A percentile compares a stretch with the other conserved stretches of the same genome.
Evolutionary conservation across 148 eudicot species (phyloP).

Genomic region (Chenopodium suecicum): DNA sequence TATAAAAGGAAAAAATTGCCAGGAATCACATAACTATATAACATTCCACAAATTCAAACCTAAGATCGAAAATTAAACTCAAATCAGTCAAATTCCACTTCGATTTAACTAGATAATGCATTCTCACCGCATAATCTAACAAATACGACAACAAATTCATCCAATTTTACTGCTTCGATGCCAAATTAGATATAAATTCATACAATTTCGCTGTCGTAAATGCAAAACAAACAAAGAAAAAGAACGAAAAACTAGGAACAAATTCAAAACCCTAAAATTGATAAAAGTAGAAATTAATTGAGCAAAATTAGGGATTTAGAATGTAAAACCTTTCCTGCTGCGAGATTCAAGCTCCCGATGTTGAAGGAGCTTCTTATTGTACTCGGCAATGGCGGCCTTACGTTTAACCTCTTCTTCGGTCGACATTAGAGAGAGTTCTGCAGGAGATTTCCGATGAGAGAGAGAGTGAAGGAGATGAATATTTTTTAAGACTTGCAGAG

Average conservation of each 20-base stretch:
- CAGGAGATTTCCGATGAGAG: neutral
- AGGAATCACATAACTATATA: neutral
- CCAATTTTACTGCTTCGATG: too few relatives aligned
- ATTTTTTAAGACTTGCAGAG: neutral
- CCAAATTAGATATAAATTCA: too few relatives aligned
- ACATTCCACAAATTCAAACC: neutral
- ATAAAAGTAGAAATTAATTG: neutral
- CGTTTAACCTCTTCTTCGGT: constrained; percentile 70
- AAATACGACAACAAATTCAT: too few relatives aligned
- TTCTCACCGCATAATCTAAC: too few relatives aligned
- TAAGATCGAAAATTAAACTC: too few relatives aligned
- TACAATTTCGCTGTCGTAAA: too few relatives aligned
- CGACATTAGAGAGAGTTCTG: constrained; percentile 34
- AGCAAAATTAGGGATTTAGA: constrained; percentile 27
- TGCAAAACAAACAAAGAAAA: neutral
- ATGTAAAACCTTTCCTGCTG: constrained; percentile 55
- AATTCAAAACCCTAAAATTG: constrained; percentile 15
- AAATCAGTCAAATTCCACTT: too few relatives aligned
- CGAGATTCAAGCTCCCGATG: constrained; percentile 83
- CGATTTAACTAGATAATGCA: too few relatives aligned
- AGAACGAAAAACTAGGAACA: neutral
- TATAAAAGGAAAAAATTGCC: neutral
- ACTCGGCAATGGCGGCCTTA: constrained; percentile 50
- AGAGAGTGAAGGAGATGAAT: neutral
- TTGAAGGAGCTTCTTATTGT: constrained; percentile 70